These are phyloP conservation scores for Megacollybia marginata DNA, from an alignment of 768 basidiomycete species.

Conservation along the genomic window DNA sequence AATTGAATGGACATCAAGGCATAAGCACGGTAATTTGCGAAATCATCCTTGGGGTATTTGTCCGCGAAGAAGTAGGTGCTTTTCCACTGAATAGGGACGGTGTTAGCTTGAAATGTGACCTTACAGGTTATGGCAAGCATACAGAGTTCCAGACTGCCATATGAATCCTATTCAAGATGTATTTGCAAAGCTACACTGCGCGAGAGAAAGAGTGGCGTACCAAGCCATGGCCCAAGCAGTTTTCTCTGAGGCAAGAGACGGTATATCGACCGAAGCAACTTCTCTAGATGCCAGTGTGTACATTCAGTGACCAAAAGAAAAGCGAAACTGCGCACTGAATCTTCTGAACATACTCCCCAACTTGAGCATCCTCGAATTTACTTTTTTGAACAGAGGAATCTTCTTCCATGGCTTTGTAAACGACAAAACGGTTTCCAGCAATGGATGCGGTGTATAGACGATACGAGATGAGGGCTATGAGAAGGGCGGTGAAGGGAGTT, in stretches of 20 bases:
- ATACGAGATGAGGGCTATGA: too few species aligned
- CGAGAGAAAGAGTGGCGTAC: not conserved
- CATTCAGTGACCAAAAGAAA: not conserved
- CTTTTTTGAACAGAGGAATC: not conserved
- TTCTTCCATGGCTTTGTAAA: not conserved
- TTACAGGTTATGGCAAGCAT: not conserved
- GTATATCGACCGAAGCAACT: conserved; percentile 1
- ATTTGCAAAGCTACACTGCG: not conserved
- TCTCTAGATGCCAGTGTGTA: not conserved
- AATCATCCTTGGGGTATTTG: conserved; percentile 6
- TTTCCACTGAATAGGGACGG: conserved; percentile 3
- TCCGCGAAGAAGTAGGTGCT: conserved; percentile 9
- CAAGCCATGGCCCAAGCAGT: conserved; percentile 9
- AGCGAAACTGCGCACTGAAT: conserved; percentile 2
- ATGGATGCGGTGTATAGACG: too few species aligned
- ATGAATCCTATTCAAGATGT: conserved; percentile 4
- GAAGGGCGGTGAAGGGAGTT: too few species aligned
- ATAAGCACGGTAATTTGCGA: conserved; percentile 5
- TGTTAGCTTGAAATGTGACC: not conserved
- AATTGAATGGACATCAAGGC: conserved; percentile 2
- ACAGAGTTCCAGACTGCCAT: conserved; percentile 8
- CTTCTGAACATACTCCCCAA: conserved; percentile 2
- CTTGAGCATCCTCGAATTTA: conserved; percentile 2
- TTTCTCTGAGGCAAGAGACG: conserved; percentile 3
- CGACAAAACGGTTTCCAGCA: too few species aligned